Conservation (phyloP, 768 basidiomycete genomes). For the Ramaria rubella region DNA sequence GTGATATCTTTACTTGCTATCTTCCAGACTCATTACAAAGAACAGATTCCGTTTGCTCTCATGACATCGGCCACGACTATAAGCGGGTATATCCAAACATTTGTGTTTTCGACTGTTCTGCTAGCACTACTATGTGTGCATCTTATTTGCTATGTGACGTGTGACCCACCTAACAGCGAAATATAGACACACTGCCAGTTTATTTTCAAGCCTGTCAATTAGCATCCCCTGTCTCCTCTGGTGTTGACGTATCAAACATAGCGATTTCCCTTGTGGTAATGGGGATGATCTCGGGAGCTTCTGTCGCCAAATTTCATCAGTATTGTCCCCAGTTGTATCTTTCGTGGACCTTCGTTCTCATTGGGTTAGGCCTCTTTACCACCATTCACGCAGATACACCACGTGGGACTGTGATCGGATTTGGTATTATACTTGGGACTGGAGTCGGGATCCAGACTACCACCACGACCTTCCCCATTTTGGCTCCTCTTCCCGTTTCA, state of each 20-base stretch:
- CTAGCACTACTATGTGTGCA: slow-evolving; percentile 12
- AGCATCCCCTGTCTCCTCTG: slow-evolving; percentile 31
- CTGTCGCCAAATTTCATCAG: slow-evolving; percentile 22
- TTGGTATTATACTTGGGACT: slow-evolving; percentile 18
- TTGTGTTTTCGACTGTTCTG: slow-evolving; percentile 12
- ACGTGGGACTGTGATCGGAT: slow-evolving; percentile 20
- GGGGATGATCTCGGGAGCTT: slow-evolving; percentile 31
- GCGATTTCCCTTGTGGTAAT: slow-evolving; percentile 32
- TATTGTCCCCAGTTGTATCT: slow-evolving; percentile 32
- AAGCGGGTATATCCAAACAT: slow-evolving; percentile 17
- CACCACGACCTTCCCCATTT: slow-evolving; percentile 28
- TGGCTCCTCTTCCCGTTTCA: slow-evolving; percentile 23
- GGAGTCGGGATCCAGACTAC: slow-evolving; percentile 26
- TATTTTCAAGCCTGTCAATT: slow-evolving; percentile 41
- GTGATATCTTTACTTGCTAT: slow-evolving; percentile 16
- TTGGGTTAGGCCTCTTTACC: slow-evolving; percentile 32
- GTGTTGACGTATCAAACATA: slow-evolving; percentile 30
- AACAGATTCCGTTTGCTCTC: slow-evolving; percentile 30
- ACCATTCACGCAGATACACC: slow-evolving; percentile 22
- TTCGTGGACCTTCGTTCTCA: slow-evolving; percentile 27
- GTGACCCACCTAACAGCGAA: no score
- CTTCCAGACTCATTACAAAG: slow-evolving; percentile 28
- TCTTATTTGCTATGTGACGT: no score
- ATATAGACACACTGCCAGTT: slow-evolving; percentile 25
- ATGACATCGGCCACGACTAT: slow-evolving; percentile 26